These are phyloP conservation scores for Flueggea neowawraea DNA, from an alignment of 441 rosid species.

Conservation along the genomic window DNA sequence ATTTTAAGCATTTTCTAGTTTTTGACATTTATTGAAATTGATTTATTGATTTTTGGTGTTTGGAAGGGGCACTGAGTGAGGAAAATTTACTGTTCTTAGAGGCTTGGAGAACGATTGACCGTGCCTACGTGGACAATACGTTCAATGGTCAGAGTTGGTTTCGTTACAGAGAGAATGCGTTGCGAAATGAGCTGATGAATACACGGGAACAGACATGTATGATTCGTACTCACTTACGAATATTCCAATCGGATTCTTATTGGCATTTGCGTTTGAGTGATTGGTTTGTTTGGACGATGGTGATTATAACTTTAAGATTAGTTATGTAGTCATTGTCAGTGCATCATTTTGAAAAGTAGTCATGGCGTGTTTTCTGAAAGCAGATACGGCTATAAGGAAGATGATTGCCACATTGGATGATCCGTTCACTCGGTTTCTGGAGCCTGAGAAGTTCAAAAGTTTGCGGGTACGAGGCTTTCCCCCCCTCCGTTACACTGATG, in stretches of 20 bases:
- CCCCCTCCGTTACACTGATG: constrained; percentile 9
- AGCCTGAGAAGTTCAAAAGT: constrained; percentile 91
- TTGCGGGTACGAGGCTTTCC: constrained; percentile 63
- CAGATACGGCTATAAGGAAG: constrained; percentile 89
- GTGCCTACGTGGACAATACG: constrained; percentile 83
- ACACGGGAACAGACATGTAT: constrained; percentile 85
- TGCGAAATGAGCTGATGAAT: constrained; percentile 88
- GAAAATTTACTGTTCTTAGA: constrained; percentile 83
- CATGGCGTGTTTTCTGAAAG: constrained; percentile 14
- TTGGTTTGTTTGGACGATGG: background rate
- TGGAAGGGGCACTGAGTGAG: constrained; percentile 66
- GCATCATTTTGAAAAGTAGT: background rate
- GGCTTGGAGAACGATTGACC: constrained; percentile 97
- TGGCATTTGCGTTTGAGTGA: background rate
- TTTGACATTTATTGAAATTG: constrained; percentile 6
- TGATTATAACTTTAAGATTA: background rate
- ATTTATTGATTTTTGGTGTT: constrained; percentile 8
- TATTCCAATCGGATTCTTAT: background rate
- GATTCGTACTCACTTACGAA: background rate
- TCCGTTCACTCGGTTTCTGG: constrained; percentile 92
- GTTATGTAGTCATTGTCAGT: too few species aligned
- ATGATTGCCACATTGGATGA: constrained; percentile 90
- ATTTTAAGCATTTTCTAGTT: background rate
- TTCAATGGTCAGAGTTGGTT: constrained; percentile 99
- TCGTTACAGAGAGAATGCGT: constrained; percentile 90